Conservation (phyloP, 2,329 filamentous ascomycete species). For the Talaromyces sp. region DNA sequence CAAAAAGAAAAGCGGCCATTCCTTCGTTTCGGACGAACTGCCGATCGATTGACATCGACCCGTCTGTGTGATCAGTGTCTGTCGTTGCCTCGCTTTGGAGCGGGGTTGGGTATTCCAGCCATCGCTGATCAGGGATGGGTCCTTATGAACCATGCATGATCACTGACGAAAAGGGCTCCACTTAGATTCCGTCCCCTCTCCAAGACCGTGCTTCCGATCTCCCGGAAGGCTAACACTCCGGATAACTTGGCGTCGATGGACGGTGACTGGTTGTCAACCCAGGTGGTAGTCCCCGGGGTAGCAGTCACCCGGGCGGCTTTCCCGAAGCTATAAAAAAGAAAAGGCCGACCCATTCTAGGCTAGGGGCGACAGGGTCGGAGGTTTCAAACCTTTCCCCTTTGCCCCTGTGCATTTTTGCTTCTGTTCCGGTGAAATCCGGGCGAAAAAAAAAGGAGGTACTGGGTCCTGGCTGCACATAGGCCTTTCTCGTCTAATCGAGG, state of each 20-base stretch:
- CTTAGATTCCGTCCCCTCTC: slow-evolving; percentile 1
- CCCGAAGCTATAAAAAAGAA: not conserved
- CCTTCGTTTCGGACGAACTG: slow-evolving; percentile 11
- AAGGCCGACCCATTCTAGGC: not conserved
- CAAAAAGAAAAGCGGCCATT: slow-evolving; percentile 5
- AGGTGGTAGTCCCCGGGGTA: not conserved
- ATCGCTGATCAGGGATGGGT: slow-evolving; percentile 12
- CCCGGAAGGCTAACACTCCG: slow-evolving; percentile 7
- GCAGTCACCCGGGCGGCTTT: not conserved
- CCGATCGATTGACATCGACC: slow-evolving; percentile 15
- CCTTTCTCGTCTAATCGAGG: slow-evolving; percentile 10
- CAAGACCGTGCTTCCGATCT: slow-evolving; percentile 8
- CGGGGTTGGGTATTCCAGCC: slow-evolving; percentile 3
- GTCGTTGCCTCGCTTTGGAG: slow-evolving; percentile 1
- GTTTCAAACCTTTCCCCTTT: not conserved
- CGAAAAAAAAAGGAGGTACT: slow-evolving; percentile 1
- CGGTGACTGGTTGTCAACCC: not conserved
- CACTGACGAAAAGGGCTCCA: slow-evolving; percentile 17
- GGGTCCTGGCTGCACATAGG: not conserved
- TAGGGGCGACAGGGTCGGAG: not conserved
- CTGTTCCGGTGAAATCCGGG: slow-evolving; percentile 13
- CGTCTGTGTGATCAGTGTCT: not conserved
- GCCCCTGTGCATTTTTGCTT: not conserved
- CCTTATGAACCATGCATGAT: slow-evolving; percentile 14
- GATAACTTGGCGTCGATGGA: not conserved